phyloP scores from a whole-genome alignment of 1,139 yeast genomes.

The Yarrowia galli region DNA sequence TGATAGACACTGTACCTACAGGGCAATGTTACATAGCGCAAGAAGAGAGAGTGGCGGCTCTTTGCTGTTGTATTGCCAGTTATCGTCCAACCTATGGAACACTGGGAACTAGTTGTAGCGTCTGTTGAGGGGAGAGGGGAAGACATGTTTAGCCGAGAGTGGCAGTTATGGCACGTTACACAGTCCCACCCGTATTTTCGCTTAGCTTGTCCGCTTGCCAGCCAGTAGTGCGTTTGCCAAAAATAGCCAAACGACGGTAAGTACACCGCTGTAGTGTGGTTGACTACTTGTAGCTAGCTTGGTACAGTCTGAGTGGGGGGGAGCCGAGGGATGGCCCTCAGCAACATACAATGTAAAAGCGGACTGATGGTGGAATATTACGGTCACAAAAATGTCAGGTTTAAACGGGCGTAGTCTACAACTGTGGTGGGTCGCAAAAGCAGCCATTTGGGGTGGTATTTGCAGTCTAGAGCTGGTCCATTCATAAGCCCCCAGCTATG shows the following conservation, averaged over 20 bases:
- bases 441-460: background rate
- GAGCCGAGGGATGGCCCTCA: too few relatives aligned
- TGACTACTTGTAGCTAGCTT: too few relatives aligned
- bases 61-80: too few relatives aligned
- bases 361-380: too few relatives aligned
- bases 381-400: background rate
- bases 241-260: background rate
- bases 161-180: too few relatives aligned
- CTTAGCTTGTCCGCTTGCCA: background rate
- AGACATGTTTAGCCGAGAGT: too few relatives aligned
- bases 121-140: background rate
- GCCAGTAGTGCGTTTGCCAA: background rate
- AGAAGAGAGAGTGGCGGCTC: too few relatives aligned
- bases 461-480: conserved; percentile 20
- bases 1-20: conserved; percentile 2
- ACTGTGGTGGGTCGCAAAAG: background rate
- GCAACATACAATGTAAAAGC: too few relatives aligned
- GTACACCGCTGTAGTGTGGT: background rate
- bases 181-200: too few relatives aligned
- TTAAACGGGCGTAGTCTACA: background rate
- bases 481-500: conserved; percentile 8
- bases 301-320: too few relatives aligned
- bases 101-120: background rate
- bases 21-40: conserved; percentile 3
- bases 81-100: background rate